These are phyloP conservation scores for Wickerhamomyces sp. DNA, from an alignment of 1,139 yeast species.

Conservation along the genomic window DNA sequence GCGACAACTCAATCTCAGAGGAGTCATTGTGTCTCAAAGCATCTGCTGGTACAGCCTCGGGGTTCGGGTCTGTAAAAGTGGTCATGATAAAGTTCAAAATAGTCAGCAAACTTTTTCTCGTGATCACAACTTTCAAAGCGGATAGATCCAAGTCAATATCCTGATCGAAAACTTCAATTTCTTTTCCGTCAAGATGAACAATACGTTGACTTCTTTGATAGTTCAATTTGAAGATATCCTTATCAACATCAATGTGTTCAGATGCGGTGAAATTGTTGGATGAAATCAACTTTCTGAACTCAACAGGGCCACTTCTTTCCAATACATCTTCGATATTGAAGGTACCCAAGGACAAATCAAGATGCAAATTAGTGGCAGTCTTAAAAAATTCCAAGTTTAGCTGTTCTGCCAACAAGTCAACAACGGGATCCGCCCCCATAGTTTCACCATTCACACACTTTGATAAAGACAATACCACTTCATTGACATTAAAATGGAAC, in stretches of 20 bases:
- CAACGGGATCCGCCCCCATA: slow-evolving; percentile 59
- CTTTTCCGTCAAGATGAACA: slow-evolving; percentile 50
- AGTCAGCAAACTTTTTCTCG: slow-evolving; percentile 75
- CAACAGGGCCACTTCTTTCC: slow-evolving; percentile 56
- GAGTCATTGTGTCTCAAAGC: slow-evolving; percentile 59
- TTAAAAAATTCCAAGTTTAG: slow-evolving; percentile 57
- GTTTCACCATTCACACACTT: slow-evolving; percentile 63
- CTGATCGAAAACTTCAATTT: slow-evolving; percentile 75
- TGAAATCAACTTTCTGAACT: slow-evolving; percentile 65
- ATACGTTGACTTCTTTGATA: slow-evolving; percentile 57
- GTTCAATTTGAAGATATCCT: slow-evolving; percentile 56
- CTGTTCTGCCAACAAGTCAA: slow-evolving; percentile 67
- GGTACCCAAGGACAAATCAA: slow-evolving; percentile 60
- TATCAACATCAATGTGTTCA: slow-evolving; percentile 26
- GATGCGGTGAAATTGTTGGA: slow-evolving; percentile 47
- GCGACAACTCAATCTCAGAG: slow-evolving; percentile 49
- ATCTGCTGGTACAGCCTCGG: slow-evolving; percentile 64
- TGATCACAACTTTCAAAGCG: slow-evolving; percentile 69
- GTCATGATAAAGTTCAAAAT: slow-evolving; percentile 76
- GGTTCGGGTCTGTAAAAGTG: slow-evolving; percentile 81
- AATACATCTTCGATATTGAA: slow-evolving; percentile 72
- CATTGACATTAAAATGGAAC: slow-evolving; percentile 61
- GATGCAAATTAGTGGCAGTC: slow-evolving; percentile 57
- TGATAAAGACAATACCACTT: slow-evolving; percentile 56
- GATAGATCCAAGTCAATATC: slow-evolving; percentile 71